phyloP scores from a whole-genome alignment of 495 filamentous ascomycete genomes.

The Extremus antarcticus region DNA sequence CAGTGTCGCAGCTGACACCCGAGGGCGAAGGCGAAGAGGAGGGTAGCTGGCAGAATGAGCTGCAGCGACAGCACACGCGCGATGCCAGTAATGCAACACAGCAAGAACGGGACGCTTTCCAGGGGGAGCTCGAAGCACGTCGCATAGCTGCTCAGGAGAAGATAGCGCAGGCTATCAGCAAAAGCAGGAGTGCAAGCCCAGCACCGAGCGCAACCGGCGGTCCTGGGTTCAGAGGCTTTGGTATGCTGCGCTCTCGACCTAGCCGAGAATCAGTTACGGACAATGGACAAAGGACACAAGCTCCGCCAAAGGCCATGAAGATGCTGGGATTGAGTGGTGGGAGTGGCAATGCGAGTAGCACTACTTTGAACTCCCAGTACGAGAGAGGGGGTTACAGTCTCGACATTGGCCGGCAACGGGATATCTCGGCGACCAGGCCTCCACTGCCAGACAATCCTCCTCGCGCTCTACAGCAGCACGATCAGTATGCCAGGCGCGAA shows the following conservation, averaged over 20 bases:
- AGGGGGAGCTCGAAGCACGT: conserved; percentile 65
- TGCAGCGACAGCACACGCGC: conserved; percentile 37
- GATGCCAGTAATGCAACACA: conserved; percentile 50
- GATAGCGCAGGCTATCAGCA: conserved; percentile 53
- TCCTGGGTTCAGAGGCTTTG: conserved; percentile 49
- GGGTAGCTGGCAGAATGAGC: conserved; percentile 30
- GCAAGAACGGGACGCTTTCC: conserved; percentile 65
- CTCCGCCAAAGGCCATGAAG: conserved; percentile 54
- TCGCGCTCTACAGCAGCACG: neutral
- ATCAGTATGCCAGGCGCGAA: neutral
- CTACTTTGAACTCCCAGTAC: conserved; percentile 31
- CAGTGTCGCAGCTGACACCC: conserved; percentile 17
- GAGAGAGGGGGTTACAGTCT: conserved; percentile 16
- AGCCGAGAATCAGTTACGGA: conserved; percentile 47
- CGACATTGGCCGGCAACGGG: conserved; percentile 7
- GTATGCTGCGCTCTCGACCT: conserved; percentile 56
- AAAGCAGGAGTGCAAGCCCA: conserved; percentile 14
- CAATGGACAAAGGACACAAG: conserved; percentile 24
- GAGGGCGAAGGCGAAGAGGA: conserved; percentile 19
- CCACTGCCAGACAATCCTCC: conserved; percentile 7
- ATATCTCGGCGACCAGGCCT: conserved; percentile 6
- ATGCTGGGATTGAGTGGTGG: conserved; percentile 55
- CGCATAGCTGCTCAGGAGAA: conserved; percentile 72
- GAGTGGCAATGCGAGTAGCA: conserved; percentile 34
- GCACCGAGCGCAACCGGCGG: conserved; percentile 40